phyloP scores from a whole-genome alignment of 169 alveolate species.

The Eimeria zaria region DNA sequence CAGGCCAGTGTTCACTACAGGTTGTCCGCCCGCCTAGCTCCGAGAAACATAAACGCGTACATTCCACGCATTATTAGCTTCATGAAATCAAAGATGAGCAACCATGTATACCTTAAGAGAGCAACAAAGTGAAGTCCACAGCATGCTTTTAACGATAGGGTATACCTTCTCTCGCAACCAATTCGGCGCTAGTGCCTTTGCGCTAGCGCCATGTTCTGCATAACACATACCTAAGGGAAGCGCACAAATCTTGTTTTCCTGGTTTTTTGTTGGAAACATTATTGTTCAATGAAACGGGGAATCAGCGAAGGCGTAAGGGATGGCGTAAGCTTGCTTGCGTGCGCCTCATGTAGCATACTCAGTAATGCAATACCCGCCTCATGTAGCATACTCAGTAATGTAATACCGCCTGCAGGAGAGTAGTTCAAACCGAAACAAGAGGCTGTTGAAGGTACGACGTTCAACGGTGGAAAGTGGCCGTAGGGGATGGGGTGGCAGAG shows the following conservation, averaged over 20 bases:
- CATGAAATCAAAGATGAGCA: background rate
- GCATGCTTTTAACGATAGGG: background rate
- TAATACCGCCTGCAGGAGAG: no score
- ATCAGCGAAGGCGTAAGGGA: background rate
- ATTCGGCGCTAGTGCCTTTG: no score
- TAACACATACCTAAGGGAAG: background rate
- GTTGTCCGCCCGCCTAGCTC: background rate
- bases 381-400: background rate
- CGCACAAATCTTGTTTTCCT: background rate
- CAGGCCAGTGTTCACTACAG: no score
- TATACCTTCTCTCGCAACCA: background rate
- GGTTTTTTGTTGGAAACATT: no score
- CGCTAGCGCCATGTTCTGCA: background rate
- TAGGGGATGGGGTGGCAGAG: no score
- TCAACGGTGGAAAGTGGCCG: no score
- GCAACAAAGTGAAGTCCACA: background rate
- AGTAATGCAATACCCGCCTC: no score
- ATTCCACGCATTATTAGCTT: background rate
- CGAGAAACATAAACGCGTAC: background rate
- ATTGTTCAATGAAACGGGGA: background rate
- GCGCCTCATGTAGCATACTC: background rate
- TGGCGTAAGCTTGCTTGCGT: background rate
- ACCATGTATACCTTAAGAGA: no score
- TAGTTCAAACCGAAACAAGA: no score
- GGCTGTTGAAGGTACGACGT: no score